These are phyloP conservation scores for Phaffia rhodozyma DNA, from an alignment of 1,284 basidiomycete genomes.

Conservation along the genomic window DNA sequence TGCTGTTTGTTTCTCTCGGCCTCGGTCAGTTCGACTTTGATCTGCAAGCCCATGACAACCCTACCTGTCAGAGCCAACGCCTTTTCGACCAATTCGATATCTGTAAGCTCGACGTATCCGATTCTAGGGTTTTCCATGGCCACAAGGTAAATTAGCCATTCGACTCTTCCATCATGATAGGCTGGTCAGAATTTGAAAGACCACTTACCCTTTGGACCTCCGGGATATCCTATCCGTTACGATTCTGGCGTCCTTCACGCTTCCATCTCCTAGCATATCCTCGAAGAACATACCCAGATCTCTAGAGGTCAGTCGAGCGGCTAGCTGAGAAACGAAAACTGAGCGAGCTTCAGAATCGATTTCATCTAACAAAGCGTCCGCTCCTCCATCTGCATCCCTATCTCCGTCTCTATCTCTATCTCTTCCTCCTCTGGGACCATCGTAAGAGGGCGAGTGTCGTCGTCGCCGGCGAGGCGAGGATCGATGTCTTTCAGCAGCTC, in stretches of 20 bases:
- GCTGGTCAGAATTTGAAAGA: neutral
- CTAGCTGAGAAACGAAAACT: constrained; percentile 95
- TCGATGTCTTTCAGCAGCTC: constrained; percentile 19
- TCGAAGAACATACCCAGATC: constrained; percentile 98
- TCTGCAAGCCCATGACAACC: constrained; percentile 93
- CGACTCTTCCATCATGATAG: neutral
- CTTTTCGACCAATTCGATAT: constrained; percentile 78
- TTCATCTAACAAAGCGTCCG: constrained; percentile 33
- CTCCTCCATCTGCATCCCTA: constrained; percentile 19
- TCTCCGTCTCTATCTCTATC: neutral
- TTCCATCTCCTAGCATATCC: constrained; percentile 81
- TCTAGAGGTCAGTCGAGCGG: constrained; percentile 82
- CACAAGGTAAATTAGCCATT: constrained; percentile 1
- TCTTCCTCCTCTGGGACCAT: constrained; percentile 35
- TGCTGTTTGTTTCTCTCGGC: constrained; percentile 76
- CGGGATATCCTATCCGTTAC: constrained; percentile 87
- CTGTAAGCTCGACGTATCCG: constrained; percentile 91
- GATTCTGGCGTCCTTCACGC: constrained; percentile 87
- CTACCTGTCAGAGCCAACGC: constrained; percentile 82
- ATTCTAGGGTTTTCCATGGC: constrained; percentile 43
- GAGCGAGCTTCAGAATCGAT: constrained; percentile 84
- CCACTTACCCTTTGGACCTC: constrained; percentile 79
- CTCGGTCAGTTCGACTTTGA: constrained; percentile 90
- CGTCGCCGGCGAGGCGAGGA: constrained; percentile 30
- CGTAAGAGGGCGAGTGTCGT: constrained; percentile 60